Conservation (phyloP, 768 basidiomycete species). For the Tephrocybe sp. region DNA sequence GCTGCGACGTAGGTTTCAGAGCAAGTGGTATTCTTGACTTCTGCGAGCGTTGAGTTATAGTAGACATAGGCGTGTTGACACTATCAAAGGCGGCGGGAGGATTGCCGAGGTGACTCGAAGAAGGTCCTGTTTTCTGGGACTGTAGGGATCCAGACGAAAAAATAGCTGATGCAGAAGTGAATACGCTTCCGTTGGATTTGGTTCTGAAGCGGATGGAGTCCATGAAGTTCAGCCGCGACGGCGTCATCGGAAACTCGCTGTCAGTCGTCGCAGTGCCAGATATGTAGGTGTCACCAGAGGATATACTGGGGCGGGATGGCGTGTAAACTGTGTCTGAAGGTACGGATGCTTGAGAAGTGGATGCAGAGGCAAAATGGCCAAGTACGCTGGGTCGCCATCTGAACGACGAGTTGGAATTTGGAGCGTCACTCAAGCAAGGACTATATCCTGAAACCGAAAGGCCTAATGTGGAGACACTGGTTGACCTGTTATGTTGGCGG, state of each 20-base stretch:
- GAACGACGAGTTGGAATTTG: constrained; percentile 27
- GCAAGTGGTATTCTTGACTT: constrained; percentile 30
- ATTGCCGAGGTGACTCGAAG: constrained; percentile 9
- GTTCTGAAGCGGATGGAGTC: constrained; percentile 39
- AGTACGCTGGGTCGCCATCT: constrained; percentile 68
- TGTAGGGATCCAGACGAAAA: constrained; percentile 30
- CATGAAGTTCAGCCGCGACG: constrained; percentile 39
- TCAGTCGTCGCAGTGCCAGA: constrained; percentile 48
- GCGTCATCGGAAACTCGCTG: constrained; percentile 38
- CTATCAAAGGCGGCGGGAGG: constrained; percentile 16
- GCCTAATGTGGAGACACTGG: constrained; percentile 48
- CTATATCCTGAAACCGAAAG: constrained; percentile 9
- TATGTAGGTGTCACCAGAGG: constrained; percentile 58
- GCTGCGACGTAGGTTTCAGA: constrained; percentile 26
- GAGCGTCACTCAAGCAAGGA: constrained; percentile 3
- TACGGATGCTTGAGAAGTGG: constrained; percentile 42
- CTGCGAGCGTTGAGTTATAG: constrained; percentile 10
- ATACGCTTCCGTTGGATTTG: constrained; percentile 31
- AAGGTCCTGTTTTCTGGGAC: constrained; percentile 24
- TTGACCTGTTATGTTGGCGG: constrained; percentile 45
- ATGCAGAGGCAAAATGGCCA: constrained; percentile 58
- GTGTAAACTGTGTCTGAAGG: constrained; percentile 41
- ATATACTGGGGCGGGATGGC: constrained; percentile 58
- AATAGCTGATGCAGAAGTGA: constrained; percentile 26
- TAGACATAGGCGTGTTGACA: constrained; percentile 8